A percentile compares a stretch with the other conserved stretches of the same genome.
These are phyloP conservation scores for Phlyctochytrium arcticum DNA, from an alignment of 192 early-diverging fungal genomes.

Conservation along the genomic window DNA sequence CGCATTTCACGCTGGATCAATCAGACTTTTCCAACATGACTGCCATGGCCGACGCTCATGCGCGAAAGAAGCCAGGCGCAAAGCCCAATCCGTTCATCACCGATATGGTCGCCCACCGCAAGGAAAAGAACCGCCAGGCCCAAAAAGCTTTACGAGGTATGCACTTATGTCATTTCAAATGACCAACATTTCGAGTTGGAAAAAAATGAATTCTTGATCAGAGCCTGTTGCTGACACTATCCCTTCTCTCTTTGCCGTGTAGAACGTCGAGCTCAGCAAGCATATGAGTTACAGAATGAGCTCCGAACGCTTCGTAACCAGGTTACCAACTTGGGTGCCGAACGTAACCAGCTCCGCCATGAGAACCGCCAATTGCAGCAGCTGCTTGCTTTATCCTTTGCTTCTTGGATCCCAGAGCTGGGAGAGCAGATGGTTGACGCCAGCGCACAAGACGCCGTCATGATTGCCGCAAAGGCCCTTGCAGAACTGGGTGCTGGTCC, in stretches of 20 bases:
- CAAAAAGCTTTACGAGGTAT: slow-evolving; percentile 24
- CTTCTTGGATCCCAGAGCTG: slow-evolving; percentile 17
- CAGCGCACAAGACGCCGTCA: slow-evolving; percentile 10
- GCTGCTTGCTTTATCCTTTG: slow-evolving; percentile 16
- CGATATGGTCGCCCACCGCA: slow-evolving; percentile 16
- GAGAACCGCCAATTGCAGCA: slow-evolving; percentile 17
- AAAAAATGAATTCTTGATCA: too few relatives aligned
- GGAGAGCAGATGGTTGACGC: not conserved
- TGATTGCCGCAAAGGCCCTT: slow-evolving; percentile 21
- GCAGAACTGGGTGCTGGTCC: slow-evolving; percentile 5
- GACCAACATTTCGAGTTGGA: too few relatives aligned
- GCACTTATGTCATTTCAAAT: too few relatives aligned
- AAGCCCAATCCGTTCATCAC: slow-evolving; percentile 19
- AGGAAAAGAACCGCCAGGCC: slow-evolving; percentile 27
- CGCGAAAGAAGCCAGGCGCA: slow-evolving; percentile 25
- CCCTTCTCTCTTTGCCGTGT: too few relatives aligned
- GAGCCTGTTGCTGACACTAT: too few relatives aligned
- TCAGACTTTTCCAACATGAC: too few relatives aligned
- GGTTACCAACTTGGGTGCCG: slow-evolving; percentile 4
- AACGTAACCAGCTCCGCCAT: not conserved
- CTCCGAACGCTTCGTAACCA: slow-evolving; percentile 6
- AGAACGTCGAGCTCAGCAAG: slow-evolving; percentile 14
- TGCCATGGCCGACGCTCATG: too few relatives aligned
- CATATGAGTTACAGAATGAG: slow-evolving; percentile 10
- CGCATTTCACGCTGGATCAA: too few relatives aligned